These are phyloP conservation scores for Nymphaea colorata DNA, from an alignment of 164 flowering plant species.

Conservation along the genomic window DNA sequence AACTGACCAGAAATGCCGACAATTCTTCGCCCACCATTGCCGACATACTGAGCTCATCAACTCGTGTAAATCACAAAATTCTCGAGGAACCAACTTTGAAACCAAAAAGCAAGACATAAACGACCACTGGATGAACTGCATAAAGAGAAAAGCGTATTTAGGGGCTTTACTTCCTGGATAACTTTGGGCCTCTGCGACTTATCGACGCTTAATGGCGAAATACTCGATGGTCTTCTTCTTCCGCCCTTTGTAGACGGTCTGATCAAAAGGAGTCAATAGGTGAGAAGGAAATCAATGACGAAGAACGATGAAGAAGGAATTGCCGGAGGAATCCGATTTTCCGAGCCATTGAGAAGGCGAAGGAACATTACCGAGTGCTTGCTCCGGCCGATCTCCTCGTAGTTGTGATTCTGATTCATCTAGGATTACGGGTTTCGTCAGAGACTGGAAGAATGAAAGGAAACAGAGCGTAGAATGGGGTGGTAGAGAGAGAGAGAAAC, in stretches of 20 bases:
- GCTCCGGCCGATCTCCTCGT: slow-evolving; percentile 81
- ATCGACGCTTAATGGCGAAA: slow-evolving; percentile 84
- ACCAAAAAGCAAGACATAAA: too few relatives aligned
- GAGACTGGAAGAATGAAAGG: neutral
- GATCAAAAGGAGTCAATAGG: neutral
- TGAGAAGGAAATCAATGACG: neutral
- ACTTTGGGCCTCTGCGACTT: slow-evolving; percentile 82
- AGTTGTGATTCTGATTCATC: slow-evolving; percentile 84
- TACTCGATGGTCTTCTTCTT: slow-evolving; percentile 98
- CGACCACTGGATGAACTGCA: neutral
- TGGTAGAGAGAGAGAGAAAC: too few relatives aligned
- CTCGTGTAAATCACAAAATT: too few relatives aligned
- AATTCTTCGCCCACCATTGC: too few relatives aligned
- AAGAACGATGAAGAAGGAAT: neutral
- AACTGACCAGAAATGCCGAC: too few relatives aligned
- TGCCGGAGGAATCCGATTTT: neutral
- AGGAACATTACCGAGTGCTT: slow-evolving; percentile 57
- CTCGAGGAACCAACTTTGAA: too few relatives aligned
- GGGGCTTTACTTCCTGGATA: slow-evolving; percentile 77
- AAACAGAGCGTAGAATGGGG: neutral
- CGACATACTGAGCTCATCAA: too few relatives aligned
- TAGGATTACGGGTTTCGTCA: neutral
- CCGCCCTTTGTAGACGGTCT: slow-evolving; percentile 94
- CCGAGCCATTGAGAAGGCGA: neutral
- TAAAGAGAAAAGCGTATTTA: too few relatives aligned